Base-by-base conservation (phyloP, 2,329 filamentous ascomycete species). In the Aspergillus sp. region DNA sequence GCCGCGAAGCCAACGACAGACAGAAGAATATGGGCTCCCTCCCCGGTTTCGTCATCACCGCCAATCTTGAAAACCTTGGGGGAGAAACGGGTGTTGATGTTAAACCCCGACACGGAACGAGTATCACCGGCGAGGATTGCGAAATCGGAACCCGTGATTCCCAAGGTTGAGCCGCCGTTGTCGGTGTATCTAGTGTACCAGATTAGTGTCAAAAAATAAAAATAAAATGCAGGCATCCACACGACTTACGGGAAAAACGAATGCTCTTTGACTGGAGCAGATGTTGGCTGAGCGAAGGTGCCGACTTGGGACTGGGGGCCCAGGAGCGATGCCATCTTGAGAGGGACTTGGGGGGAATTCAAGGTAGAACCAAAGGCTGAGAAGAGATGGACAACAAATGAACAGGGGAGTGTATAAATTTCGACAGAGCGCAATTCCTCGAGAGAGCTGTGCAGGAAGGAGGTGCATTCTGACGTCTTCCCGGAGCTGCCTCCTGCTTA, bases 41-140 rank as follows among this genome's bases (percentile, higher is more conserved):
- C 77, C 59, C 93, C 85, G 35, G 85, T 80, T 32, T 86, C 77
- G 26, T 83, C 88, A 39, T 88, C 85, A 33, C 89, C 91, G 39
- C 93, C 91, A 49, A 98, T 93, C 66, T 84, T 86, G 76, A 94
- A 98, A 42, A 98, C 82, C 67, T 98, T 98, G 36, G 91, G 91
- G 38, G 81, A 76, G 70, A 84, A 89, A 53, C 91, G 83, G 38
- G 88, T 88, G 77, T 98, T 95, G 80, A 98, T 98, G 72, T 82
- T 95, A 78, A 94, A 98, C 58, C 93, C 91, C 44, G 84, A 82
- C 35, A 88, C 94, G 55, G 86, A 85, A 59, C 91, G 84, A 50
- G 91, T 98, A 69, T 98, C 91, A 65, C 93, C 91, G 27, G 91
- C 91, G 60, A 98, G 78, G 67, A 98, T 93, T 57, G 86, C 78